A percentile compares a stretch with the other conserved stretches of the same genome.
Conservation (phyloP, 1,284 basidiomycete genomes). For the Pholiota adiposa region DNA sequence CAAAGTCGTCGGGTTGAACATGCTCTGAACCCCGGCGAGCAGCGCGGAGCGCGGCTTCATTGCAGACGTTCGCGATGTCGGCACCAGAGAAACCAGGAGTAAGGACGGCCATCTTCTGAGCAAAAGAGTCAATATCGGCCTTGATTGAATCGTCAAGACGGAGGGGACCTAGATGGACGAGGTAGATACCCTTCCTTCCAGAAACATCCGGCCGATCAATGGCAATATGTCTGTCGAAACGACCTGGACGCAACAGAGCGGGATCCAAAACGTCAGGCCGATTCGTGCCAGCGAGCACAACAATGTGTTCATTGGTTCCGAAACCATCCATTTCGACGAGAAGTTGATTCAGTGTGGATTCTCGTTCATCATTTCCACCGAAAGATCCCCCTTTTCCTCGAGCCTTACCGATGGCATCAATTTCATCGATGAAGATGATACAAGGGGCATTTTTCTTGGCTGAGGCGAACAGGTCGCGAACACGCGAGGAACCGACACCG, state of each 20-base stretch:
- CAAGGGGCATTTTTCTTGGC: slow-evolving; percentile 98
- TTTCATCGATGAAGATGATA: slow-evolving; percentile 98
- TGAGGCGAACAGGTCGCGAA: slow-evolving; percentile 95
- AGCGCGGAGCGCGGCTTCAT: slow-evolving; percentile 96
- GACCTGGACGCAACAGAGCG: slow-evolving; percentile 95
- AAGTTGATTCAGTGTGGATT: slow-evolving; percentile 97
- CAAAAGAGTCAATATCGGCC: slow-evolving; percentile 62
- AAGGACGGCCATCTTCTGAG: slow-evolving; percentile 93
- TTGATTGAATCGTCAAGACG: slow-evolving; percentile 67
- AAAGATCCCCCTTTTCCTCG: slow-evolving; percentile 88
- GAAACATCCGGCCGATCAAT: slow-evolving; percentile 96
- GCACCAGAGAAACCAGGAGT: slow-evolving; percentile 99
- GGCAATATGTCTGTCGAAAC: slow-evolving; percentile 96
- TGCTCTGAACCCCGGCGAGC: slow-evolving; percentile 84
- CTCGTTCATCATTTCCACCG: slow-evolving; percentile 97
- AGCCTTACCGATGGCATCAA: slow-evolving; percentile 97
- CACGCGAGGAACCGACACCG: slow-evolving; percentile 96
- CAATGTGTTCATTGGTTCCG: slow-evolving; percentile 93
- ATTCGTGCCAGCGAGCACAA: slow-evolving; percentile 97
- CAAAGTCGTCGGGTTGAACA: slow-evolving; percentile 90
- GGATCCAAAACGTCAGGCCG: slow-evolving; percentile 95
- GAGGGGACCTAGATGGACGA: slow-evolving; percentile 90
- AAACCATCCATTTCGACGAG: slow-evolving; percentile 99
- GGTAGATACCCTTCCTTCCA: slow-evolving; percentile 93
- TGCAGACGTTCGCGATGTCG: slow-evolving; percentile 98